These are phyloP conservation scores for Polychaeton citri DNA, from an alignment of 2,329 filamentous ascomycete genomes.

Conservation along the genomic window DNA sequence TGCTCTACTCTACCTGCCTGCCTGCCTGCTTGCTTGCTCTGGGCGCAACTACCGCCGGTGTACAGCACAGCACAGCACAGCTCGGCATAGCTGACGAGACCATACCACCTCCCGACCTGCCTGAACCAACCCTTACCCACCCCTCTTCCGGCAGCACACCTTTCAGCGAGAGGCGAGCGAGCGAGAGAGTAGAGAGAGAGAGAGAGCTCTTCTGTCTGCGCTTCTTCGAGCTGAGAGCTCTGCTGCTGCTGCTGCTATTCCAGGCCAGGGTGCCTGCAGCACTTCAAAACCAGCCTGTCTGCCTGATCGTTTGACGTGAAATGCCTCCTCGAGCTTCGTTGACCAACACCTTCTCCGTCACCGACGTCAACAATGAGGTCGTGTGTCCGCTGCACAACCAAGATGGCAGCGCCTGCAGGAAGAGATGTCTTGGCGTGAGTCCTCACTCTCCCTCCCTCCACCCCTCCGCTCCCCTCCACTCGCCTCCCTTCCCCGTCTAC, in stretches of 20 bases:
- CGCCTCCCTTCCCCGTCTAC: not conserved
- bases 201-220: not conserved
- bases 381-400: conserved; percentile 92
- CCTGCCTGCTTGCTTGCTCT: too few species aligned
- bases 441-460: conserved; percentile 9
- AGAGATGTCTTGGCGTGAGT: conserved; percentile 96
- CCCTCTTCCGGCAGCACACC: too few species aligned
- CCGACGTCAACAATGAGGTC: conserved; percentile 88
- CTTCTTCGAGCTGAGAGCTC: not conserved
- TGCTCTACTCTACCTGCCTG: too few species aligned
- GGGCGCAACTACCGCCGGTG: too few species aligned
- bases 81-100: too few species aligned
- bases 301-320: not conserved
- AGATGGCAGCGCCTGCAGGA: conserved; percentile 92
- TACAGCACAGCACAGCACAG: too few species aligned
- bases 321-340: conserved; percentile 85
- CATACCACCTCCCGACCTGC: too few species aligned
- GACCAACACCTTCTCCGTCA: conserved; percentile 82
- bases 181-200: too few species aligned
- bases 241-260: conserved; percentile 1
- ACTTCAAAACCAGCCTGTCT: not conserved
- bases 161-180: too few species aligned
- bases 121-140: too few species aligned
- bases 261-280: not conserved
- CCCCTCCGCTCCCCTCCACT: conserved; percentile 1